A percentile compares a stretch with the other conserved stretches of the same genome.
Evolutionary conservation across 345 rosid genomes (phyloP).

Genomic region (Jatropha curcas): DNA sequence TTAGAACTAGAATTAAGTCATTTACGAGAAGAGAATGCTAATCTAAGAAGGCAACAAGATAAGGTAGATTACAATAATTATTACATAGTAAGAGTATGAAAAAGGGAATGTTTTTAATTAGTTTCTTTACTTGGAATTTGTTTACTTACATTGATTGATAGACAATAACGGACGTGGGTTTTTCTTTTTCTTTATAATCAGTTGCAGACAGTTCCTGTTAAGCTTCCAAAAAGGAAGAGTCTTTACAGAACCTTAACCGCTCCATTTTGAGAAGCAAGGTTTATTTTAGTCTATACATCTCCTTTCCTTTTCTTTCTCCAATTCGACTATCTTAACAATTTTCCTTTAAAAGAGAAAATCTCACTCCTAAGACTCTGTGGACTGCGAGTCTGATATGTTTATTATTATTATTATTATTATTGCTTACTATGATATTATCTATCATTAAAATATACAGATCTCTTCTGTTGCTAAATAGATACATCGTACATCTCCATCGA

Average conservation of each 20-base stretch:
- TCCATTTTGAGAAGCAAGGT: constrained; percentile 48
- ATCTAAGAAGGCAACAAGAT: constrained; percentile 42
- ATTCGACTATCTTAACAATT: background rate
- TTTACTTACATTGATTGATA: background rate
- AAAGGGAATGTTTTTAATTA: background rate
- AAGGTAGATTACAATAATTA: too few species aligned
- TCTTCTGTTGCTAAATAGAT: background rate
- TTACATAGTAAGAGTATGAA: too few species aligned
- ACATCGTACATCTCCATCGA: constrained; percentile 12
- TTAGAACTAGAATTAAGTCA: constrained; percentile 43
- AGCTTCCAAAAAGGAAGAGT: constrained; percentile 37
- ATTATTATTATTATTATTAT: too few species aligned
- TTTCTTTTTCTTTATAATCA: too few species aligned
- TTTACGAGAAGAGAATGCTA: constrained; percentile 51
- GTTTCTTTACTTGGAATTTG: constrained; percentile 1
- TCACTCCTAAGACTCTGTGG: background rate
- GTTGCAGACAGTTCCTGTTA: constrained; percentile 34
- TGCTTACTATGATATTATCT: too few species aligned
- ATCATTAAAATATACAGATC: background rate
- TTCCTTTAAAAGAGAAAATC: background rate
- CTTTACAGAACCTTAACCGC: constrained; percentile 46
- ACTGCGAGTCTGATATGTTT: background rate
- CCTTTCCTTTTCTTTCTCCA: too few species aligned
- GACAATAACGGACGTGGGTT: background rate
- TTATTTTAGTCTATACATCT: background rate